Conservation (phyloP, 805 yeast genomes). For the Pichia deserticola region DNA sequence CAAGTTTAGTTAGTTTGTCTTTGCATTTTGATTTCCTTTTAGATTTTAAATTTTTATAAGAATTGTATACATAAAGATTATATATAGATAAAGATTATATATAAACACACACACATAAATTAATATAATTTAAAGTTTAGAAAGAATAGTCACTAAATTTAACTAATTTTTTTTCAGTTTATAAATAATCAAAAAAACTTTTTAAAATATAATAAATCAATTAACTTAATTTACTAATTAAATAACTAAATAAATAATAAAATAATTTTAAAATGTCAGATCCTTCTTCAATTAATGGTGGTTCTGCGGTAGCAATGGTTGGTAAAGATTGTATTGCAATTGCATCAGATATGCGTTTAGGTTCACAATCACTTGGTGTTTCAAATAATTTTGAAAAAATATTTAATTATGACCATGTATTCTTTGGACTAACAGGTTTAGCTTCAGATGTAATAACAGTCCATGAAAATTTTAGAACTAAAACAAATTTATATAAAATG, state of each 20-base stretch:
- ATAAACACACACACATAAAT: too few species aligned
- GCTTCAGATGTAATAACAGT: constrained; percentile 91
- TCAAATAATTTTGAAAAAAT: constrained; percentile 91
- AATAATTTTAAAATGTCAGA: constrained; percentile 47
- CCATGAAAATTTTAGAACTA: constrained; percentile 71
- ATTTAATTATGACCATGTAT: constrained; percentile 78
- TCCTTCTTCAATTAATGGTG: constrained; percentile 80
- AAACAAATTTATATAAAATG: constrained; percentile 81
- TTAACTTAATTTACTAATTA: background rate
- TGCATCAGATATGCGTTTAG: constrained; percentile 91
- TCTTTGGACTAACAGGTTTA: constrained; percentile 87
- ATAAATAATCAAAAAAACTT: background rate
- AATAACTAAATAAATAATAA: background rate
- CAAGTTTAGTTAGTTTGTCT: too few species aligned
- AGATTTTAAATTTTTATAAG: too few species aligned
- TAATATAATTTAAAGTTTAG: too few species aligned
- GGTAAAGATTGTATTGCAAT: constrained; percentile 98
- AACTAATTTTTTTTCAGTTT: too few species aligned
- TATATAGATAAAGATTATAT: too few species aligned
- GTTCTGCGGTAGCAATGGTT: constrained; percentile 96
- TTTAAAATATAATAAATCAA: background rate
- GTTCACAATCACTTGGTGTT: constrained; percentile 87
- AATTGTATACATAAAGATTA: too few species aligned
- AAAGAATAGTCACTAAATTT: too few species aligned
- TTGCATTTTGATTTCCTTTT: too few species aligned